Conservation (phyloP, 2,329 filamentous ascomycete genomes). For the Hymenoscyphus salicellus region DNA sequence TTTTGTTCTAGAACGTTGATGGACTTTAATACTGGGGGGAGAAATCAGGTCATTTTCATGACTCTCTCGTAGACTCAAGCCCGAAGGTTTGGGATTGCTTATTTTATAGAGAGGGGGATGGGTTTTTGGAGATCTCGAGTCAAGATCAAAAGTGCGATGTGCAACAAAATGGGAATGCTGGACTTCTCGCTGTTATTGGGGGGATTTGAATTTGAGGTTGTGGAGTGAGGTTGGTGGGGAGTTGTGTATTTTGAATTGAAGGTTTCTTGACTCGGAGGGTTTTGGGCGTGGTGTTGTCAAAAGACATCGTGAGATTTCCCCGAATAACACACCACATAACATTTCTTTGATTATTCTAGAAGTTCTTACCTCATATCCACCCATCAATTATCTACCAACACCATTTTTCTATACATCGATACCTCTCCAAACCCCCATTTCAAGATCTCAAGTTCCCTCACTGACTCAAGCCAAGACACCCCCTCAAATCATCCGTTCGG, state of each 20-base stretch:
- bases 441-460: not conserved
- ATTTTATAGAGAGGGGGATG: not conserved
- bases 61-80: not conserved
- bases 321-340: too few species aligned
- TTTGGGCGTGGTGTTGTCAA: too few species aligned
- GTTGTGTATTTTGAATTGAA: not conserved
- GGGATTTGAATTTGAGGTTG: not conserved
- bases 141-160: not conserved
- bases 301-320: too few species aligned
- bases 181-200: not conserved
- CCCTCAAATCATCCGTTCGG: not conserved
- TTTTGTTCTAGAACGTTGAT: slow-evolving; percentile 16
- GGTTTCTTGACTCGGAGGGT: too few species aligned
- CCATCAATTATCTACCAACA: too few species aligned
- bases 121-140: not conserved
- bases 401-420: not conserved
- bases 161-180: not conserved
- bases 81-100: not conserved
- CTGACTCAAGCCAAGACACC: not conserved
- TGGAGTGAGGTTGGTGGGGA: not conserved
- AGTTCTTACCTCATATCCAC: too few species aligned
- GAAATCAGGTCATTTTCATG: not conserved
- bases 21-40: slow-evolving; percentile 8
- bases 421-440: not conserved
- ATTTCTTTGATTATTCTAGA: too few species aligned